Conservation (phyloP, 2,329 filamentous ascomycete species). For the Ramichloridium luteum region DNA sequence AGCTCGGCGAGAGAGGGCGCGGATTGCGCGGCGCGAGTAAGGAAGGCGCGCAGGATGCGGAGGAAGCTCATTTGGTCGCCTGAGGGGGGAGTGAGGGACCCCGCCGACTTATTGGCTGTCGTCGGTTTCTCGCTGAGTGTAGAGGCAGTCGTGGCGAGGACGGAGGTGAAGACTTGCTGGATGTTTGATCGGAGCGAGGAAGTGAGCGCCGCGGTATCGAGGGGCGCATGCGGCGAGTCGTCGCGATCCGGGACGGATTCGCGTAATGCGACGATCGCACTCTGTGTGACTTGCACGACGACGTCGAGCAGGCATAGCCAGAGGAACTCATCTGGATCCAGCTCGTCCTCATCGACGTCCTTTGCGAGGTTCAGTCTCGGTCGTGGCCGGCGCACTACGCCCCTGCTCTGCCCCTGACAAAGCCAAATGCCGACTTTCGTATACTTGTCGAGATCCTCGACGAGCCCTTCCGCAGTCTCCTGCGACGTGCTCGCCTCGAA, state of each 20-base stretch:
- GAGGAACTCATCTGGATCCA: slow-evolving; percentile 49
- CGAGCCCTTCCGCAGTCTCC: slow-evolving; percentile 58
- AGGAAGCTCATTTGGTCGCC: slow-evolving; percentile 59
- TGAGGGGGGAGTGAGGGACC: slow-evolving; percentile 2
- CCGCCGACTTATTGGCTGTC: slow-evolving; percentile 9
- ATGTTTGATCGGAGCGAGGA: slow-evolving; percentile 63
- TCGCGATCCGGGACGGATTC: slow-evolving; percentile 22
- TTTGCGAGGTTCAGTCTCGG: slow-evolving; percentile 25
- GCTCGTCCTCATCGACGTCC: slow-evolving; percentile 43
- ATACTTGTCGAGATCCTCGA: slow-evolving; percentile 76
- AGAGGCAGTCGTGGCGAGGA: slow-evolving; percentile 68
- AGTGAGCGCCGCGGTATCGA: slow-evolving; percentile 51
- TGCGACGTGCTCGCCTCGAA: slow-evolving; percentile 46
- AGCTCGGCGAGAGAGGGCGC: slow-evolving; percentile 82
- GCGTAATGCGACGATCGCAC: slow-evolving; percentile 22
- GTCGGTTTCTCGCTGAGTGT: slow-evolving; percentile 23
- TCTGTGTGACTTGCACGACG: slow-evolving; percentile 43
- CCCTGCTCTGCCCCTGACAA: slow-evolving; percentile 72
- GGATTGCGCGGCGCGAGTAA: slow-evolving; percentile 65
- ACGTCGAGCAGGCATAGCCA: slow-evolving; percentile 56
- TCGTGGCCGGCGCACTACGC: slow-evolving; percentile 22
- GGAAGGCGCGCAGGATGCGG: slow-evolving; percentile 76
- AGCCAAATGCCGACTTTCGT: slow-evolving; percentile 90
- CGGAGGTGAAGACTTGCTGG: slow-evolving; percentile 79
- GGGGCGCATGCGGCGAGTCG: slow-evolving; percentile 13